These are phyloP conservation scores for Fusarium coffeatum DNA, from an alignment of 2,329 filamentous ascomycete species.

Conservation along the genomic window DNA sequence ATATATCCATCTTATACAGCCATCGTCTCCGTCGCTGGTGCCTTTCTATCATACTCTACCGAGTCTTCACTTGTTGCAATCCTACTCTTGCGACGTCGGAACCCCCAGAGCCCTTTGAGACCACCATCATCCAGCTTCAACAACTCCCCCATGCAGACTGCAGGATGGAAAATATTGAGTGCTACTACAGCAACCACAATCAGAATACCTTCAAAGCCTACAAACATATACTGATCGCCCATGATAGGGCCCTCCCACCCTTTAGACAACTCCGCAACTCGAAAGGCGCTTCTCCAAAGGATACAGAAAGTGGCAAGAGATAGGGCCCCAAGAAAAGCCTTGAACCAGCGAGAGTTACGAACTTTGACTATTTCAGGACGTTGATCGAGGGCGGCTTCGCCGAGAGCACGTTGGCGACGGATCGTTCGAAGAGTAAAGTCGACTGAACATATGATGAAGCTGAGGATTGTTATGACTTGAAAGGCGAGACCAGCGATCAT, in stretches of 20 bases:
- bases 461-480: slow-evolving; percentile 67
- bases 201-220: slow-evolving; percentile 68
- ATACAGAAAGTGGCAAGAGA: slow-evolving; percentile 70
- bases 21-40: slow-evolving; percentile 9
- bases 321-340: slow-evolving; percentile 66
- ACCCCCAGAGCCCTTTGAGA: slow-evolving; percentile 45
- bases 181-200: slow-evolving; percentile 59
- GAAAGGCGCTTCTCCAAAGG: slow-evolving; percentile 72
- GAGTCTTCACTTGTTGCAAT: slow-evolving; percentile 9
- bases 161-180: slow-evolving; percentile 56
- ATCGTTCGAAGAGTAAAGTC: slow-evolving; percentile 63
- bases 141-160: slow-evolving; percentile 45
- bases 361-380: slow-evolving; percentile 52
- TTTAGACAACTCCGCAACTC: slow-evolving; percentile 72
- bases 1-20: slow-evolving; percentile 9
- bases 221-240: slow-evolving; percentile 64
- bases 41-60: slow-evolving; percentile 29
- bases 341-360: slow-evolving; percentile 59
- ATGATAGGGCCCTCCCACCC: slow-evolving; percentile 73
- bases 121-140: slow-evolving; percentile 44
- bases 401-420: slow-evolving; percentile 51
- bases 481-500: slow-evolving; percentile 73
- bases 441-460: slow-evolving; percentile 63
- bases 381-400: slow-evolving; percentile 53
- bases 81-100: slow-evolving; percentile 35